Base-by-base conservation (phyloP, 2,329 filamentous ascomycete species). In the Trichoderma koningiopsis region DNA sequence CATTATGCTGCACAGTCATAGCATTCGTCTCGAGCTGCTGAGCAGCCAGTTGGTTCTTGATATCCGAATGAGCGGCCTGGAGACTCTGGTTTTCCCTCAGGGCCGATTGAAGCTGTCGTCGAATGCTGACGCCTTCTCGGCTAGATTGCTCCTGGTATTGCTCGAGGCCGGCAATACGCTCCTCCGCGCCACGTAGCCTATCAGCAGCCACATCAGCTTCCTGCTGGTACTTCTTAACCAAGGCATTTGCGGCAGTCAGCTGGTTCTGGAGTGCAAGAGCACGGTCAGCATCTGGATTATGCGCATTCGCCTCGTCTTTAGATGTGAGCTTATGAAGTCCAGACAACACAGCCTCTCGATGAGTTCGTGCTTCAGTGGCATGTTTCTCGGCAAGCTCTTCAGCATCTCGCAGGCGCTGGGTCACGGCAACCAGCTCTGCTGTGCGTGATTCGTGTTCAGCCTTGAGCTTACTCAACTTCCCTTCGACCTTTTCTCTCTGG, bases 111-210 rank as follows among this genome's bases (percentile, higher is more conserved):
- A 99, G 86, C 77, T 98, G 95, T 77, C 96, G 91, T 67, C 96
- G 89, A 73, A 98, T 93, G 43, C 90, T 89, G 67, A 99, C 89
- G 60, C 94, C 94, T 79, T 99, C 96, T 56, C 96, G 89, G 79
- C 94, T 98, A 4, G 94, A 92, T 80, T 99, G 96, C 77, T 99
- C 96, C 81, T 99, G 96, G 79, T 98, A 98, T 33, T 94, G 93
- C 79, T 99, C 96, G 4, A 99, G 86, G 7, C 96, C 96, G 5
- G 96, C 96, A 78, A 99, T 98, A 53, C 96, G 90, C 82, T 98
- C 96, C 81, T 99, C 96, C 4, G 96, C 96, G 70, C 91, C 91
- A 65, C 96, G 91, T 65, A 99, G 85, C 78, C 94, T 96, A 76
- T 97, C 94, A 0, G 93, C 91, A 3, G 94, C 94, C 31, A 86